These are phyloP conservation scores for Dactylellina drechsleri DNA, from an alignment of 2,329 filamentous ascomycete species.

Conservation along the genomic window DNA sequence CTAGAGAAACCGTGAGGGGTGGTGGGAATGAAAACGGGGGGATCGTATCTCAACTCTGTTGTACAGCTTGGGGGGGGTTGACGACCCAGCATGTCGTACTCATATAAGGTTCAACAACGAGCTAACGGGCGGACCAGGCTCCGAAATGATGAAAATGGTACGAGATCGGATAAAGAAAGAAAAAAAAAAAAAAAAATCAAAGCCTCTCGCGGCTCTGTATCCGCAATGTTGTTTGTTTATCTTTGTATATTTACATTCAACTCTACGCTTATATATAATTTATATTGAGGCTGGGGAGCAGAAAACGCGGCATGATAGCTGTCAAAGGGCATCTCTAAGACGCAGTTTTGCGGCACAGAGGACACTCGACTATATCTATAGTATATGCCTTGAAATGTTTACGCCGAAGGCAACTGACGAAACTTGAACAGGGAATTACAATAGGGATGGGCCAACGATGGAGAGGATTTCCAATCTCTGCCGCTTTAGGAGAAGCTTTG, in stretches of 20 bases:
- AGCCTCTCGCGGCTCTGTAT: conserved; percentile 23
- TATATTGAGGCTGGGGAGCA: conserved; percentile 45
- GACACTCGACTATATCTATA: too few relatives aligned
- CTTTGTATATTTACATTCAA: conserved; percentile 9
- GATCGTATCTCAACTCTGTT: conserved; percentile 30
- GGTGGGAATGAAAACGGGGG: conserved; percentile 25
- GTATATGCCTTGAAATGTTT: not conserved
- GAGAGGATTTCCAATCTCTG: conserved; percentile 48
- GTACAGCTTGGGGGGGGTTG: conserved; percentile 26
- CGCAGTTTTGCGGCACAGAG: conserved; percentile 49
- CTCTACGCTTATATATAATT: conserved; percentile 18
- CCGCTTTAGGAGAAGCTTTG: conserved; percentile 55
- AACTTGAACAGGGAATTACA: conserved; percentile 37
- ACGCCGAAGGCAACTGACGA: conserved; percentile 33
- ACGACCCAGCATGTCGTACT: not conserved
- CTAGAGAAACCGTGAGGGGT: conserved; percentile 38
- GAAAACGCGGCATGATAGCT: conserved; percentile 9
- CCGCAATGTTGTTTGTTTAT: conserved; percentile 23
- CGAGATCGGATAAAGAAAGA: conserved; percentile 4
- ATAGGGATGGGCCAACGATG: conserved; percentile 23
- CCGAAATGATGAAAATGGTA: too few relatives aligned
- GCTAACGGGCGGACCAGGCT: too few relatives aligned
- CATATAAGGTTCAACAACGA: conserved; percentile 21
- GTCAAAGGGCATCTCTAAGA: conserved; percentile 34
- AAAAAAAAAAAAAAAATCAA: too few relatives aligned